Percentiles rank a stretch among this genome's conserved stretches.
phyloP scores from a whole-genome alignment of 345 rosid genomes.

The Syzygium aqueum region DNA sequence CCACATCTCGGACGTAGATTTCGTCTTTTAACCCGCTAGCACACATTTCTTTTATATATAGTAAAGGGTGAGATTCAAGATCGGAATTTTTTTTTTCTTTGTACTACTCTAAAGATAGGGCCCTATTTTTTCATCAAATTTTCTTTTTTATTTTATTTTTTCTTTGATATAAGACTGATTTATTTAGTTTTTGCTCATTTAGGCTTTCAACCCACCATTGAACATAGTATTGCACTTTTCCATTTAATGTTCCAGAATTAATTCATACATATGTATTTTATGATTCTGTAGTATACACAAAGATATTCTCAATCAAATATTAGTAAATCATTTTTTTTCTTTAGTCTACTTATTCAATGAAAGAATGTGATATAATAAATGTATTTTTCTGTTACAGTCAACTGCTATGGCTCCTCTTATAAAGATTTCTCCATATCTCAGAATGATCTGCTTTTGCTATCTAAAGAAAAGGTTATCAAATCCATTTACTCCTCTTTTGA shows the following conservation, averaged over 20 bases:
- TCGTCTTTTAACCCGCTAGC: neutral
- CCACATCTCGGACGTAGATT: neutral
- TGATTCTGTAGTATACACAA: neutral
- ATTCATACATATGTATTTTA: neutral
- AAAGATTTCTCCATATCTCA: conserved; percentile 40
- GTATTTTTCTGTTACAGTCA: neutral
- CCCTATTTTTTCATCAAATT: neutral
- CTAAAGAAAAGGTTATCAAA: conserved; percentile 56
- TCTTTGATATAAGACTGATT: neutral
- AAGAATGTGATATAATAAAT: neutral
- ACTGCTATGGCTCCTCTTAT: conserved; percentile 38
- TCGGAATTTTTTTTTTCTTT: no score
- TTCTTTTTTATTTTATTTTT: no score
- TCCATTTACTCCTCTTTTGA: neutral
- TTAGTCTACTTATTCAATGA: neutral
- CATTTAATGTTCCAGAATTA: neutral
- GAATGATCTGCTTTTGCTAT: conserved; percentile 81
- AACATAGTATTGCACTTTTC: neutral
- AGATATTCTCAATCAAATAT: neutral
- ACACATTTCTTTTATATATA: neutral
- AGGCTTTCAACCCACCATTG: neutral
- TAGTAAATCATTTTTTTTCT: neutral
- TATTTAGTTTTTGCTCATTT: neutral
- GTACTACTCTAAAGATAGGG: neutral
- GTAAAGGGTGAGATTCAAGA: no score